phyloP scores from a whole-genome alignment of 2,329 filamentous ascomycete genomes.

The Fusarium denticulatum region DNA sequence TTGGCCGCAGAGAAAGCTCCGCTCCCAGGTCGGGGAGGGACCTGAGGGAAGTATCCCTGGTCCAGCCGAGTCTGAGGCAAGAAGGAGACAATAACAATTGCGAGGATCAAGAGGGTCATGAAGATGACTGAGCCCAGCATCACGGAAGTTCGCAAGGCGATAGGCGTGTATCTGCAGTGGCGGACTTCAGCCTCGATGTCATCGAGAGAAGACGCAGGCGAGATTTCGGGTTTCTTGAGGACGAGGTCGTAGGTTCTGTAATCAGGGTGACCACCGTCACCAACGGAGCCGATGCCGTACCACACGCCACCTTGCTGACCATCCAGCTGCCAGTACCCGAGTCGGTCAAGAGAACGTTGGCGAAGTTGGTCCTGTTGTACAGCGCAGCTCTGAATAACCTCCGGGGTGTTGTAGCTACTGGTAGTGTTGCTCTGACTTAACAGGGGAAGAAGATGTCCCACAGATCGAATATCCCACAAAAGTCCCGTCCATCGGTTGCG shows the following conservation, averaged over 20 bases:
- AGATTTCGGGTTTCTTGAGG: slow-evolving; percentile 45
- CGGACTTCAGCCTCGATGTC: slow-evolving; percentile 43
- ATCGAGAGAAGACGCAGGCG: slow-evolving; percentile 45
- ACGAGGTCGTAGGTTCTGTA: slow-evolving; percentile 40
- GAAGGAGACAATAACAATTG: slow-evolving; percentile 82
- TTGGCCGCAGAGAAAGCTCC: slow-evolving; percentile 85
- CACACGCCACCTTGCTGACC: slow-evolving; percentile 74
- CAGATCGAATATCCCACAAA: slow-evolving; percentile 83
- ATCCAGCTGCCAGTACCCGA: slow-evolving; percentile 87
- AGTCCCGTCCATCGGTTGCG: slow-evolving; percentile 74
- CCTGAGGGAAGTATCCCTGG: slow-evolving; percentile 75
- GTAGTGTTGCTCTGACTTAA: slow-evolving; percentile 84
- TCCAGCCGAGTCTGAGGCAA: slow-evolving; percentile 72
- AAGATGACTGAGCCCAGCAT: slow-evolving; percentile 74
- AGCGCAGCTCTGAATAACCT: slow-evolving; percentile 58
- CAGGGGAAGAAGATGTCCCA: slow-evolving; percentile 83
- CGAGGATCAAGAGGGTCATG: slow-evolving; percentile 69
- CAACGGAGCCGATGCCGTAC: slow-evolving; percentile 75
- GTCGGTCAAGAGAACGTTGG: slow-evolving; percentile 70
- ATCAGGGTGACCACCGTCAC: slow-evolving; percentile 44
- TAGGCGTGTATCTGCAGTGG: slow-evolving; percentile 74
- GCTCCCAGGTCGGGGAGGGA: slow-evolving; percentile 68
- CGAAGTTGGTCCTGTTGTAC: slow-evolving; percentile 64
- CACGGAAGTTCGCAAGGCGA: slow-evolving; percentile 75
- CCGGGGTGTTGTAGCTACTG: slow-evolving; percentile 75